A percentile compares a stretch with the other conserved stretches of the same genome.
Evolutionary conservation across 2,329 filamentous ascomycete species (phyloP).

Genomic region (Ceratocystis cubensis): DNA sequence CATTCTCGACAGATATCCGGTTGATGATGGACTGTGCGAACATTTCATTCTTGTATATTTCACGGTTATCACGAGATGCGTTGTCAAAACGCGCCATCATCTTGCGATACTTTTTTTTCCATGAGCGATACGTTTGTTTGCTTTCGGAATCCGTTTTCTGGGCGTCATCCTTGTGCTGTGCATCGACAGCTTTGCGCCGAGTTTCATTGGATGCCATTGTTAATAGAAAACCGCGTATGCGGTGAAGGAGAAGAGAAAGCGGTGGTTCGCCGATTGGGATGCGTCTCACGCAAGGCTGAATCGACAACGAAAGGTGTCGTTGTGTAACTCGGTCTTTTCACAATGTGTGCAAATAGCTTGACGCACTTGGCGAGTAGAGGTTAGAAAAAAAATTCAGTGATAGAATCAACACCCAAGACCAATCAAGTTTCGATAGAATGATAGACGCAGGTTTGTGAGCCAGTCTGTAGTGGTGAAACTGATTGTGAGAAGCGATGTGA

Average conservation of each 20-base stretch:
- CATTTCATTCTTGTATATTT: slow-evolving; percentile 68
- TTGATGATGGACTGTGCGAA: slow-evolving; percentile 69
- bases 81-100: slow-evolving; percentile 69
- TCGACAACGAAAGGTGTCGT: not conserved
- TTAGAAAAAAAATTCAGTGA: not conserved
- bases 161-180: slow-evolving; percentile 7
- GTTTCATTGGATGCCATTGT: slow-evolving; percentile 19
- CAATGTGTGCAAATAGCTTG: not conserved
- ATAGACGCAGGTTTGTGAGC: not conserved
- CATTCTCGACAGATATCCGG: slow-evolving; percentile 78
- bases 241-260: not conserved
- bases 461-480: not conserved
- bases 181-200: slow-evolving; percentile 19
- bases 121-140: slow-evolving; percentile 50
- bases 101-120: slow-evolving; percentile 92
- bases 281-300: not conserved
- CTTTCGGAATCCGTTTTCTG: slow-evolving; percentile 36
- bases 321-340: not conserved
- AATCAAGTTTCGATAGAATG: not conserved
- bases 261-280: not conserved
- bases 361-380: not conserved
- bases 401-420: not conserved
- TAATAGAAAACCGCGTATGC: not conserved
- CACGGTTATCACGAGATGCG: slow-evolving; percentile 68
- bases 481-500: not conserved